Conservation (phyloP, 441 rosid genomes). For the Omphalea diandra region DNA sequence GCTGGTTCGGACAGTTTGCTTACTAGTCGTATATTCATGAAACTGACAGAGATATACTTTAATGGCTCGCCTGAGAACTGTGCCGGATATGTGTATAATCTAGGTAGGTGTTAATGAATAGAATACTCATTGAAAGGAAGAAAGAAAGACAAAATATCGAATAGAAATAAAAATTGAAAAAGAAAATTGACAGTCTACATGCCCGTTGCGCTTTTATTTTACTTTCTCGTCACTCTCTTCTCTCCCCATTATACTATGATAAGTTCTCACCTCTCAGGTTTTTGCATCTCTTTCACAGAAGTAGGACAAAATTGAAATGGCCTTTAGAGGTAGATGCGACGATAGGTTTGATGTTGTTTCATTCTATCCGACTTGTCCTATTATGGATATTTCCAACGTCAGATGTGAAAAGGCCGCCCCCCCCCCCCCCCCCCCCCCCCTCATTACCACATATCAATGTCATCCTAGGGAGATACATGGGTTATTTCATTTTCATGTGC, state of each 20-base stretch:
- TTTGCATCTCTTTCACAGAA: neutral
- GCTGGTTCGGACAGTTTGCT: slow-evolving; percentile 81
- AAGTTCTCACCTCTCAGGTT: neutral
- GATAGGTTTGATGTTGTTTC: too few species aligned
- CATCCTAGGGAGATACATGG: too few species aligned
- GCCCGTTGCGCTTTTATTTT: neutral
- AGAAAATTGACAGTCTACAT: neutral
- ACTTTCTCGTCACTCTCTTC: too few species aligned
- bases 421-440: too few species aligned
- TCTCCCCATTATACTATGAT: too few species aligned
- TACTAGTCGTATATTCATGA: slow-evolving; percentile 49
- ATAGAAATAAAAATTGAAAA: slow-evolving; percentile 14
- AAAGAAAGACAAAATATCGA: slow-evolving; percentile 17
- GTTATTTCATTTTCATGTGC: too few species aligned
- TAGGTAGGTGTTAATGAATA: slow-evolving; percentile 53
- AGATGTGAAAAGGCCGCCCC: too few species aligned
- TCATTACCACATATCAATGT: too few species aligned
- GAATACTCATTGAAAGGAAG: slow-evolving; percentile 35
- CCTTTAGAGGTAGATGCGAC: too few species aligned
- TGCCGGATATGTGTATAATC: slow-evolving; percentile 55
- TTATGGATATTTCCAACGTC: too few species aligned
- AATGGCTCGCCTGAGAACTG: slow-evolving; percentile 36
- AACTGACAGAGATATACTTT: slow-evolving; percentile 47
- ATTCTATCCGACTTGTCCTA: too few species aligned
- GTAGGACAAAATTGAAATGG: too few species aligned